Evolutionary conservation across 495 filamentous ascomycete species (phyloP).

Genomic region (Parathielavia hyrcaniae): DNA sequence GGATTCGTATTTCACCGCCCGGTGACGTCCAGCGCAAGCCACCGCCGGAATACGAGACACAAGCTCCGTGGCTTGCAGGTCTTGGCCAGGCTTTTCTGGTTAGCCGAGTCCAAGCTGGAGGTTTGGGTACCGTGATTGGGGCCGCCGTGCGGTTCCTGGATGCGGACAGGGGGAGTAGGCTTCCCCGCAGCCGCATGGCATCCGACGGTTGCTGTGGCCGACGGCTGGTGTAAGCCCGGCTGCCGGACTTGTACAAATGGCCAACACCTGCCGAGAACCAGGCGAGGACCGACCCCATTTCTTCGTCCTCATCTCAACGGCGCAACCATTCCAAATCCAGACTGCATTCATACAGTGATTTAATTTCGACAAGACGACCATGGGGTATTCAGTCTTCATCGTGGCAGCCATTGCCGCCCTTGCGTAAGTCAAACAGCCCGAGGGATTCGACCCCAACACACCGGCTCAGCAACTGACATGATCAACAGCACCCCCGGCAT

Average conservation of each 20-base stretch:
- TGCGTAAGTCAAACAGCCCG: not conserved
- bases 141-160: not conserved
- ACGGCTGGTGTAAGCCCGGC: too few species aligned
- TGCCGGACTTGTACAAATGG: not conserved
- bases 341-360: not conserved
- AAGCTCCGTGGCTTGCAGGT: constrained; percentile 7
- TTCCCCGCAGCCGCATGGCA: not conserved
- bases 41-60: constrained; percentile 1
- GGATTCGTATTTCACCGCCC: not conserved
- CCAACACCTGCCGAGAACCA: not conserved
- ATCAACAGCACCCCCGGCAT: constrained; percentile 4
- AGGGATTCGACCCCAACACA: not conserved
- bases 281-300: too few species aligned
- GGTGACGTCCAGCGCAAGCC: not conserved
- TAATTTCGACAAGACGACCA: not conserved
- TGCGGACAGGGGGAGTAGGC: too few species aligned
- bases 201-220: too few species aligned
- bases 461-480: not conserved
- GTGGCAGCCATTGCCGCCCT: constrained; percentile 2
- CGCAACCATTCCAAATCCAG: too few species aligned
- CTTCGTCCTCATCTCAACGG: not conserved
- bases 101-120: constrained; percentile 7
- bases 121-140: not conserved
- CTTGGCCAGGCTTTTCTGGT: not conserved
- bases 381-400: not conserved